Base-by-base conservation (phyloP, 106 monocot species). In the Dioscorea zingiberensis region DNA sequence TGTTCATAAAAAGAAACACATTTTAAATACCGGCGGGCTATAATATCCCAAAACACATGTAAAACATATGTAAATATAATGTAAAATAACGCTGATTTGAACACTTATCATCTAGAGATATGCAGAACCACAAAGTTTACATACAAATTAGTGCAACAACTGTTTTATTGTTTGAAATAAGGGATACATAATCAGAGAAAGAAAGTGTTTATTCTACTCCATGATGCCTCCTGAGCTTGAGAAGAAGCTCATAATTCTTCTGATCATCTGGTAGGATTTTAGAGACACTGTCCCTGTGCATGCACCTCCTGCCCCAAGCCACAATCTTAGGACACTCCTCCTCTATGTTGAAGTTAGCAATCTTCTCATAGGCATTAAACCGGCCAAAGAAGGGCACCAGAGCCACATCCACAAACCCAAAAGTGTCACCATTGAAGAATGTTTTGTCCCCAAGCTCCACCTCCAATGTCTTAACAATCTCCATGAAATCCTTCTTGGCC, bases 231-330 rank as follows among this genome's bases (percentile, higher is more conserved):
- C n/a, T 67, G 17, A 55, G 22, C 4, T 18, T 3, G 19, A 27
- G 27, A 21, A 55, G 8, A 21, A 67, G 28, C 54, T 64, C 72
- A 53, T 46, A 64, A 16, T 57, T 55, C 55, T 47, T 73, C 3
- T 64, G 8, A 7, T 55, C 64, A 25, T 73, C 64, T 15, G 72
- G 62, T 32, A 73, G 53, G 7, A 16, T 13, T 58, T 73, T 73
- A 13, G 64, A 61, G 13, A 73, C 71, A 15, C 71, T 81, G n/a
- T 74, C 70, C 71, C 81, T 76, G 67, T 71, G 59, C 71, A 23
- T 68, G 81, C 81, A 81, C 21, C 81, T 66, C 67, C 45, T 62
- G 2, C 46, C 71, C 81, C 75, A 81, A 9, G 60, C 81, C 48
- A 68, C 47, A 24, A 81, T 27, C 67, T 51, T 68, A 10, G 81